These are phyloP conservation scores for Colletotrichum tabaci DNA, from an alignment of 2,329 filamentous ascomycete genomes.

Conservation along the genomic window DNA sequence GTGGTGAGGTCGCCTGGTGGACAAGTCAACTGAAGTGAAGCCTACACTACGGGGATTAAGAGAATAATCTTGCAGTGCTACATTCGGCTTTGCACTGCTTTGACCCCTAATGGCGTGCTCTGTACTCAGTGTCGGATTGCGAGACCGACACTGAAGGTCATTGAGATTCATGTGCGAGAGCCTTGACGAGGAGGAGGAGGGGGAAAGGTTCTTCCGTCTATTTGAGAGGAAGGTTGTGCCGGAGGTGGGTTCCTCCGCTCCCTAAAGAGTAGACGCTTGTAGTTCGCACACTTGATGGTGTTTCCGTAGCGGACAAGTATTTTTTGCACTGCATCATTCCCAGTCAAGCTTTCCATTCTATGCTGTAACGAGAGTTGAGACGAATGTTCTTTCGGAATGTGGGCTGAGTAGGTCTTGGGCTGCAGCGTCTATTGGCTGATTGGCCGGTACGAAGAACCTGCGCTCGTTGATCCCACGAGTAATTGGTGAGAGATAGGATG, in stretches of 20 bases:
- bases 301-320: conserved; percentile 5
- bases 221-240: background rate
- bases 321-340: conserved; percentile 17
- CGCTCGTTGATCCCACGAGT: background rate
- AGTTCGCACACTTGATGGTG: background rate
- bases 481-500: background rate
- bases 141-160: conserved; percentile 32
- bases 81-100: conserved; percentile 27
- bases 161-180: conserved; percentile 17
- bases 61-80: background rate
- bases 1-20: too few relatives aligned
- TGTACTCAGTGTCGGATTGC: background rate
- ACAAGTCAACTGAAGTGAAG: background rate
- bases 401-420: background rate
- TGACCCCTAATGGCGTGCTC: conserved; percentile 7
- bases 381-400: background rate
- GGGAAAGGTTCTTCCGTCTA: background rate
- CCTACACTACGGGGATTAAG: background rate
- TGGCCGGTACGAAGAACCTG: background rate
- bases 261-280: background rate
- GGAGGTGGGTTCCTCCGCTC: background rate
- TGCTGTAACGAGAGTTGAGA: background rate
- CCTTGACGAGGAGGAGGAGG: conserved; percentile 6
- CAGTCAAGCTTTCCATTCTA: background rate
- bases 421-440: background rate